phyloP scores from a whole-genome alignment of 2,329 filamentous ascomycete genomes.

The Sporothrix sp. region DNA sequence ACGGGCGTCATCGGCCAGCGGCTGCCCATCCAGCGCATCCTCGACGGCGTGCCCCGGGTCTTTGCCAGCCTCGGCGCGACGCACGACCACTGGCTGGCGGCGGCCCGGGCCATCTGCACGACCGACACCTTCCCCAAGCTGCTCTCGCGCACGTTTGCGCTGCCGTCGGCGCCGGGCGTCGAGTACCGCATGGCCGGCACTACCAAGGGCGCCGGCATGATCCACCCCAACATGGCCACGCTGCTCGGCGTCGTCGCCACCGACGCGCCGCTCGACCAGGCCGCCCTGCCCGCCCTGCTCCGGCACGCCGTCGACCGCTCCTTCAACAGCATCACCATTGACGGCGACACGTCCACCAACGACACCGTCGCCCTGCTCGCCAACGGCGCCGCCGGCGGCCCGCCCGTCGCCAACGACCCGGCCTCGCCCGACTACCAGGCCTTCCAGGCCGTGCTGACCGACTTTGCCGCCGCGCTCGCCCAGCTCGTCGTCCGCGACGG shows the following conservation, averaged over 20 bases:
- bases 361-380: constrained; percentile 92
- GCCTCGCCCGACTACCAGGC: constrained; percentile 55
- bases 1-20: constrained; percentile 95
- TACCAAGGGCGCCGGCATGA: constrained; percentile 98
- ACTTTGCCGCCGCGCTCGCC: constrained; percentile 74
- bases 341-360: constrained; percentile 95
- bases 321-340: constrained; percentile 95
- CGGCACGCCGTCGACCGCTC: constrained; percentile 67
- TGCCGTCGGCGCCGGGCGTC: constrained; percentile 60
- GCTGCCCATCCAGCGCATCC: constrained; percentile 84
- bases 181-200: constrained; percentile 85
- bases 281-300: constrained; percentile 59
- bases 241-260: constrained; percentile 86
- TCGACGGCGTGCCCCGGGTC: constrained; percentile 69
- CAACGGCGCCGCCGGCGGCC: constrained; percentile 80
- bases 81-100: constrained; percentile 78
- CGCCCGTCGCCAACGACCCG: constrained; percentile 44
- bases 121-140: constrained; percentile 98
- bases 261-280: constrained; percentile 68
- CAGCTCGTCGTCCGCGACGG: constrained; percentile 93
- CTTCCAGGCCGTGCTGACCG: constrained; percentile 61
- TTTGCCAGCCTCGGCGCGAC: constrained; percentile 60
- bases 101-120: constrained; percentile 89
- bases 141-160: constrained; percentile 69
- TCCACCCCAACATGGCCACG: constrained; percentile 98